phyloP scores from a whole-genome alignment of 768 basidiomycete genomes.

The Tylopilus sp. region DNA sequence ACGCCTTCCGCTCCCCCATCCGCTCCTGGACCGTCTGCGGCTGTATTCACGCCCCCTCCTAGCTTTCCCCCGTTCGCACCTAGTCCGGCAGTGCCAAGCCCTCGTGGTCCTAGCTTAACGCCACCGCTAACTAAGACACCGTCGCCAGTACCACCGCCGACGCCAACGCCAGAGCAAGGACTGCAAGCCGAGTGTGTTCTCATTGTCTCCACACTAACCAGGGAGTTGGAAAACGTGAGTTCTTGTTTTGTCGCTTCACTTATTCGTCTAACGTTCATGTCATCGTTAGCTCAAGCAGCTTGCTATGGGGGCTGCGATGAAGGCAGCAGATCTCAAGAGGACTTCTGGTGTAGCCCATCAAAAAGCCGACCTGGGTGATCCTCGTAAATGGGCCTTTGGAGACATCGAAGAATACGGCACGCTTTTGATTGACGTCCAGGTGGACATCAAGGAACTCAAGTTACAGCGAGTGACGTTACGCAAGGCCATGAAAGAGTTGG shows the following conservation, averaged over 20 bases:
- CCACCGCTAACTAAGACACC: conserved; percentile 2
- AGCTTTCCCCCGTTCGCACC: conserved; percentile 9
- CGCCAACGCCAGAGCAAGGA: conserved; percentile 45
- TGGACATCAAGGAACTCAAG: conserved; percentile 51
- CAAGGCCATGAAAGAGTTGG: conserved; percentile 50
- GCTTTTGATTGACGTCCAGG: conserved; percentile 34
- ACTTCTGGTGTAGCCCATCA: conserved; percentile 36
- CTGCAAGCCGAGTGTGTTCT: conserved; percentile 64
- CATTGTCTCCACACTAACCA: conserved; percentile 43
- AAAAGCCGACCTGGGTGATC: conserved; percentile 44
- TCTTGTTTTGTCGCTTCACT: background rate
- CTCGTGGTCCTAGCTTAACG: conserved; percentile 9
- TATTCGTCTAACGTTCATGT: background rate
- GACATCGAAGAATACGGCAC: conserved; percentile 52
- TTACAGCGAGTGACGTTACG: conserved; percentile 39
- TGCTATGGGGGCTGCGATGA: conserved; percentile 38
- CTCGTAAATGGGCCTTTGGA: conserved; percentile 49
- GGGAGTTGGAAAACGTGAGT: conserved; percentile 61
- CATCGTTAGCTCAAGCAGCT: conserved; percentile 40
- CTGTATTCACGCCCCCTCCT: conserved; percentile 11
- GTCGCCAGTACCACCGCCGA: conserved; percentile 6
- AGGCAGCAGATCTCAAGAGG: conserved; percentile 35
- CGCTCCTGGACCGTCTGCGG: conserved; percentile 1
- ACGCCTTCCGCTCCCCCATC: conserved; percentile 5
- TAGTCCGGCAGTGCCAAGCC: background rate